These are phyloP conservation scores for Aspergillus glaucus DNA, from an alignment of 2,329 filamentous ascomycete species.

Conservation along the genomic window DNA sequence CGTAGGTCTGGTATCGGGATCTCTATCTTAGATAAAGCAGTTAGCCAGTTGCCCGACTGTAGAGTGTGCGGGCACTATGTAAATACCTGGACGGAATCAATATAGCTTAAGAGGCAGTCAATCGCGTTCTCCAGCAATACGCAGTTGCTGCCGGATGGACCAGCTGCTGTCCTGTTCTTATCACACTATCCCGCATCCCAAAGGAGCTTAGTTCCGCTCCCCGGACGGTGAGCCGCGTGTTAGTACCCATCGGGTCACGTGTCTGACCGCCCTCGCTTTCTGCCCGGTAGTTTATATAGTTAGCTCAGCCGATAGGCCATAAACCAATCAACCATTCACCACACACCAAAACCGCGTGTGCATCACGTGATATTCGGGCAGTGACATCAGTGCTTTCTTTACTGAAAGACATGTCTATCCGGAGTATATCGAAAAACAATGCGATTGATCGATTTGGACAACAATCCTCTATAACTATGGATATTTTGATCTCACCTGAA, in stretches of 20 bases:
- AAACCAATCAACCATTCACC: no score
- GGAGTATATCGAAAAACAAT: no score
- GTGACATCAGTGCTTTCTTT: constrained; percentile 7
- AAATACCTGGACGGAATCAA: neutral
- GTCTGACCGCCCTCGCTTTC: no score
- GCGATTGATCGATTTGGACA: no score
- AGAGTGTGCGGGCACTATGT: neutral
- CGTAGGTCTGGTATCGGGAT: neutral
- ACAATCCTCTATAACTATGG: no score
- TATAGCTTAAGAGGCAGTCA: no score
- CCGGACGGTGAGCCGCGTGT: constrained; percentile 4
- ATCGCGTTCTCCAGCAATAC: neutral
- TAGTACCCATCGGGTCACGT: no score
- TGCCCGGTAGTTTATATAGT: no score
- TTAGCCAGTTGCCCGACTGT: neutral
- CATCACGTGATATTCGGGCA: constrained; percentile 6
- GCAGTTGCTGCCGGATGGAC: neutral
- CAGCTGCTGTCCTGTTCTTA: neutral
- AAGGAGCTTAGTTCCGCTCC: neutral
- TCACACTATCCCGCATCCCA: neutral
- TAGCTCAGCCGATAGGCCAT: no score
- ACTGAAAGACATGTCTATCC: neutral
- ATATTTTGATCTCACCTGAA: no score
- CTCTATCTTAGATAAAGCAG: neutral
- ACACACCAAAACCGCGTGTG: no score